A percentile compares a stretch with the other conserved stretches of the same genome.
phyloP scores from a whole-genome alignment of 768 basidiomycete genomes.

The Kondoa subrosea region DNA sequence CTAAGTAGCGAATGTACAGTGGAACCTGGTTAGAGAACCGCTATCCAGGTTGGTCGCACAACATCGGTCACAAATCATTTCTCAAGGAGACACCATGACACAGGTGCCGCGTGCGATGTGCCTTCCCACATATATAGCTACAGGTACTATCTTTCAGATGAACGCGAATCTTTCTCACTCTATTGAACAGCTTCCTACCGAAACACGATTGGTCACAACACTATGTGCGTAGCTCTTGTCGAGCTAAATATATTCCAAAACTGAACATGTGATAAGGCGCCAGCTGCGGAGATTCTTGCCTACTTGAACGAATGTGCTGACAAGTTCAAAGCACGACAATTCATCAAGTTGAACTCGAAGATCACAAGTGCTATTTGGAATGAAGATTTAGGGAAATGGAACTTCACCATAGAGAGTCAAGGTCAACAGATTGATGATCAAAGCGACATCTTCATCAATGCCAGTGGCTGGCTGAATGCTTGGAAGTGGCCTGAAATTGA shows the following conservation, averaged over 20 bases:
- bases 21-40: too few species aligned
- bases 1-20: too few species aligned
- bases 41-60: too few species aligned
- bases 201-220: constrained; percentile 14
- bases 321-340: constrained; percentile 14
- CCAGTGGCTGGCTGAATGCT: constrained; percentile 42
- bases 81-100: too few species aligned
- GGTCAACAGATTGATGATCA: constrained; percentile 31
- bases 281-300: constrained; percentile 44
- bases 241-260: not conserved
- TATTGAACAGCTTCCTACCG: constrained; percentile 16
- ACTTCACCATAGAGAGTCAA: constrained; percentile 32
- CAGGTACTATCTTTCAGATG: not conserved
- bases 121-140: constrained; percentile 34
- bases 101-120: constrained; percentile 42
- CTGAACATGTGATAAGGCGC: constrained; percentile 34
- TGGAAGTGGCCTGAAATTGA: constrained; percentile 55
- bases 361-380: constrained; percentile 42
- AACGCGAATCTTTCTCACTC: not conserved
- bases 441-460: constrained; percentile 34
- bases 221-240: not conserved
- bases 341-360: constrained; percentile 29
- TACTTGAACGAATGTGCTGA: constrained; percentile 37
- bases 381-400: constrained; percentile 44
- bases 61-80: too few species aligned